Evolutionary conservation across 257 asterid species (phyloP).

Genomic region (Asclepias syriaca): DNA sequence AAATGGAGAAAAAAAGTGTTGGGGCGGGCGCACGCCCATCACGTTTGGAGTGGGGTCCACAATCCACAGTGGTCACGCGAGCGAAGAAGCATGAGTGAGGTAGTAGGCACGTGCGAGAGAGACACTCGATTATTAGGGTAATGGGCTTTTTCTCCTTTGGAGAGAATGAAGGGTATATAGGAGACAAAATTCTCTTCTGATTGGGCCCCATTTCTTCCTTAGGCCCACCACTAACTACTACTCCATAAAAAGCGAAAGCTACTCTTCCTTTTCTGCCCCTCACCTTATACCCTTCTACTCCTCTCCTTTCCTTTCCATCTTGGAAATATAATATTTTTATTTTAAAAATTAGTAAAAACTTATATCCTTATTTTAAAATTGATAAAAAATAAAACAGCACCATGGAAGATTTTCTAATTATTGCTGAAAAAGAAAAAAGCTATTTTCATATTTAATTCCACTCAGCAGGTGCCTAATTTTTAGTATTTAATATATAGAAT

Average conservation of each 20-base stretch:
- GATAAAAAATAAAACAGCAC: too few relatives aligned
- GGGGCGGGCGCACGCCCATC: neutral
- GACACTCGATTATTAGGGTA: conserved; percentile 8
- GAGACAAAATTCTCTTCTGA: conserved; percentile 19
- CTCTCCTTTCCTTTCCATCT: neutral
- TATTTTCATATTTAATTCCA: too few relatives aligned
- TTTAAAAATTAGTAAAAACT: too few relatives aligned
- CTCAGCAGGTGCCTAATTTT: too few relatives aligned
- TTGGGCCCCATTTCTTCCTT: conserved; percentile 11
- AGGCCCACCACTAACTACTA: conserved; percentile 19
- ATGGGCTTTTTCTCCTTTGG: conserved; percentile 1
- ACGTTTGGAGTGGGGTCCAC: conserved; percentile 19
- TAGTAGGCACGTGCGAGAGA: conserved; percentile 18
- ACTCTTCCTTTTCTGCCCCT: neutral
- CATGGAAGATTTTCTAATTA: too few relatives aligned
- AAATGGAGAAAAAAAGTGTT: neutral
- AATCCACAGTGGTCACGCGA: conserved; percentile 24
- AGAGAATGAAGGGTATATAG: conserved; percentile 21
- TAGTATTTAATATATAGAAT: too few relatives aligned
- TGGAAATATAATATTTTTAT: too few relatives aligned
- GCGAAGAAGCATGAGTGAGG: conserved; percentile 7
- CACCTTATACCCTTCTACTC: neutral
- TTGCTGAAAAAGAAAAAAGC: too few relatives aligned
- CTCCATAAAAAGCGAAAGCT: neutral
- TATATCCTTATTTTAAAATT: too few relatives aligned